Evolutionary conservation across 1,139 yeast genomes (phyloP).

Genomic region (Hemisphaericaspora xylanilytica): DNA sequence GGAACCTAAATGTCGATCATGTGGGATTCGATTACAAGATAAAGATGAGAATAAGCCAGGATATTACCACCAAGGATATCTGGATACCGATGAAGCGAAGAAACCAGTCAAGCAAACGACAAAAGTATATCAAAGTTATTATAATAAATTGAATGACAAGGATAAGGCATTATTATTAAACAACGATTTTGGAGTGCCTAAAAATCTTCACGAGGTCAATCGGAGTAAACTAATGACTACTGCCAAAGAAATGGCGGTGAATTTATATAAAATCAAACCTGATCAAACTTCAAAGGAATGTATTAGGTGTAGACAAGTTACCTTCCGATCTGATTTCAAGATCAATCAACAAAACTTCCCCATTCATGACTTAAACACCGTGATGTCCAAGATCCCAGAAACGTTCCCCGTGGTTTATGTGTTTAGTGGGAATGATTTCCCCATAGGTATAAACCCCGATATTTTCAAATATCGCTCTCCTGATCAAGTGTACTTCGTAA

Average conservation of each 20-base stretch:
- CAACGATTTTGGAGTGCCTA: conserved; percentile 10
- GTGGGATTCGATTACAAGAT: conserved; percentile 55
- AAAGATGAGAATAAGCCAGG: conserved; percentile 37
- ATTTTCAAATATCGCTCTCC: conserved; percentile 37
- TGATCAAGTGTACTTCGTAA: conserved; percentile 44
- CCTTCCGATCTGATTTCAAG: conserved; percentile 37
- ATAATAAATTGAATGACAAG: conserved; percentile 20
- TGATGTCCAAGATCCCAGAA: conserved; percentile 46
- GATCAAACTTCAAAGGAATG: conserved; percentile 31
- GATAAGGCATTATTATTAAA: conserved; percentile 28
- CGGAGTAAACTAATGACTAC: neutral
- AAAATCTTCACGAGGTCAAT: neutral
- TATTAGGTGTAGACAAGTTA: conserved; percentile 54
- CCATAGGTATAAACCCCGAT: conserved; percentile 49
- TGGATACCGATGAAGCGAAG: conserved; percentile 6
- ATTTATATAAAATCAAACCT: conserved; percentile 7
- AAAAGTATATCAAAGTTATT: conserved; percentile 20
- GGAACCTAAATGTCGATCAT: conserved; percentile 34
- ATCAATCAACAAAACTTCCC: conserved; percentile 32
- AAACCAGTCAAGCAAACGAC: conserved; percentile 19
- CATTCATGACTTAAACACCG: conserved; percentile 30
- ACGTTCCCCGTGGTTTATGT: conserved; percentile 57
- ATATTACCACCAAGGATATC: conserved; percentile 24
- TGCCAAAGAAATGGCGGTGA: conserved; percentile 2
- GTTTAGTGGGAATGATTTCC: conserved; percentile 67